phyloP scores from a whole-genome alignment of 352 stramenopile genomes.

The Phytophthora cactorum region DNA sequence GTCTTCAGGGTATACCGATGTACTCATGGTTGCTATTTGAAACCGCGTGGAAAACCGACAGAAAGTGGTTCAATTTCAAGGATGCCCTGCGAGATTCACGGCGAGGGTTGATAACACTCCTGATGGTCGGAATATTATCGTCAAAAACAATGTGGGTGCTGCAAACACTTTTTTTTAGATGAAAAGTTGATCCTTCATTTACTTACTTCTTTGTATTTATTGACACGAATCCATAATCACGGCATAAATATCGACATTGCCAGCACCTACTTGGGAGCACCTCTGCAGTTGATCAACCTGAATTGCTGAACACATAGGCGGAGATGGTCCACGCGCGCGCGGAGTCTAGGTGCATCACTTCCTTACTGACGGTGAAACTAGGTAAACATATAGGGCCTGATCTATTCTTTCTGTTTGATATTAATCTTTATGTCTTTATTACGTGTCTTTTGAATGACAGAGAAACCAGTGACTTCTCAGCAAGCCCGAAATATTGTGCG shows the following conservation, averaged over 20 bases:
- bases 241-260: neutral
- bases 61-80: neutral
- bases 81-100: neutral
- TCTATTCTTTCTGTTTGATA: too few species aligned
- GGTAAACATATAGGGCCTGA: too few species aligned
- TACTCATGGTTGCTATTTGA: neutral
- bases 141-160: neutral
- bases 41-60: neutral
- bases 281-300: too few species aligned
- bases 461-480: neutral
- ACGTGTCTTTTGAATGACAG: too few species aligned
- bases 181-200: neutral
- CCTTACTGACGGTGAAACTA: too few species aligned
- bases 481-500: neutral
- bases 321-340: too few species aligned
- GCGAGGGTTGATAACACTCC: neutral
- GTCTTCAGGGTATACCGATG: neutral
- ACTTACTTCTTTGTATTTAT: neutral
- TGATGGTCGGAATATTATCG: neutral
- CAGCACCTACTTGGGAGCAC: too few species aligned
- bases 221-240: neutral
- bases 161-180: neutral
- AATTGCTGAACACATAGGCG: too few species aligned
- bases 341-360: too few species aligned
- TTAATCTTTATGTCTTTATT: too few species aligned